A percentile compares a stretch with the other conserved stretches of the same genome.
Evolutionary conservation across 2,329 filamentous ascomycete genomes (phyloP).

Genomic region (Cercospora beticola): DNA sequence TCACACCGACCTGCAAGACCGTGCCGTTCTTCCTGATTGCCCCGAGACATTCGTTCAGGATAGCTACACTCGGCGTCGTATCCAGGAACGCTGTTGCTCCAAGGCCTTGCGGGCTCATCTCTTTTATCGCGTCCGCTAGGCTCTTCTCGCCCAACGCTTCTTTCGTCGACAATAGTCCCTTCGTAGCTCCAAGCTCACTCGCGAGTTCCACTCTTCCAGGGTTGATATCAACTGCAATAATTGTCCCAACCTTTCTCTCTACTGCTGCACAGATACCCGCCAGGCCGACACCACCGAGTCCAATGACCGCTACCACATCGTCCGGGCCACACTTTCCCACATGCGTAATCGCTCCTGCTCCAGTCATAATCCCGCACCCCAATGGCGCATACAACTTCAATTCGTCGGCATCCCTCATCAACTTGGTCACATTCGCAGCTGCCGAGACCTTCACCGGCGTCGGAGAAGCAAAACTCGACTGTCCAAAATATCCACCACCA

Average conservation of each 20-base stretch:
- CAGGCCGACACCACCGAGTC: slow-evolving; percentile 45
- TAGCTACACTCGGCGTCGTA: slow-evolving; percentile 45
- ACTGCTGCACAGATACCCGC: slow-evolving; percentile 44
- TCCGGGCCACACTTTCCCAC: slow-evolving; percentile 33
- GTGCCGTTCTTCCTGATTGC: slow-evolving; percentile 47
- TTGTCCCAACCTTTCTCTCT: slow-evolving; percentile 31
- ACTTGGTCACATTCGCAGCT: slow-evolving; percentile 32
- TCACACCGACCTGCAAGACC: slow-evolving; percentile 50
- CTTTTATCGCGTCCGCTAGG: slow-evolving; percentile 19
- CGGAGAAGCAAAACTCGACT: slow-evolving; percentile 39
- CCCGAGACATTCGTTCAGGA: slow-evolving; percentile 44
- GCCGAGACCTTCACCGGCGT: slow-evolving; percentile 35
- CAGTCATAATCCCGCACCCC: slow-evolving; percentile 48
- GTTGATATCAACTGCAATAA: slow-evolving; percentile 52
- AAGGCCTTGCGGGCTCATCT: slow-evolving; percentile 29
- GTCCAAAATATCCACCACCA: slow-evolving; percentile 41
- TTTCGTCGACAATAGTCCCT: slow-evolving; percentile 15
- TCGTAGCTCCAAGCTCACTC: slow-evolving; percentile 47
- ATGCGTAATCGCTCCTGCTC: slow-evolving; percentile 46
- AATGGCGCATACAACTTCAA: slow-evolving; percentile 42
- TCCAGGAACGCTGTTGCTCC: slow-evolving; percentile 49
- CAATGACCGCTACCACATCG: slow-evolving; percentile 41
- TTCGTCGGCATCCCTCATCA: slow-evolving; percentile 27
- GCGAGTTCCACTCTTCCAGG: slow-evolving; percentile 46
- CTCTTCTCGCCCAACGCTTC: slow-evolving; percentile 15